Percentiles rank a stretch among this genome's conserved stretches.
These are phyloP conservation scores for Pythium phragmitis DNA, from an alignment of 352 stramenopile species.

Conservation along the genomic window DNA sequence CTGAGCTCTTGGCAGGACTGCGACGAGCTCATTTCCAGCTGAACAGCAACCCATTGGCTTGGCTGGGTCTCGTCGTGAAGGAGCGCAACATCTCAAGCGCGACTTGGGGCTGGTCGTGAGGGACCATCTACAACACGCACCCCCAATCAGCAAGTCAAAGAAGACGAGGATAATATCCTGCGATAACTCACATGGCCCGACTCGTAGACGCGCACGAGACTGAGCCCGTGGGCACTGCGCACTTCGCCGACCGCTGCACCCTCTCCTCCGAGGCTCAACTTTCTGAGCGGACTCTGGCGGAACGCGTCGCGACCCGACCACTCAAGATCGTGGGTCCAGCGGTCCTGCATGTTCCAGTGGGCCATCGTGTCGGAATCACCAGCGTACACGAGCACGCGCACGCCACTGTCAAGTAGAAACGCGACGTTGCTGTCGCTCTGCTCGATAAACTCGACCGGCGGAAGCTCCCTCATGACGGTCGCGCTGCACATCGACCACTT, in stretches of 20 bases:
- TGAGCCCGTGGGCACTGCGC: constrained; percentile 48
- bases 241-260: constrained; percentile 35
- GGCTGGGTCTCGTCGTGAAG: constrained; percentile 37
- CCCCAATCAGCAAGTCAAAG: no score
- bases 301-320: constrained; percentile 49
- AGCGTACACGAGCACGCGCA: constrained; percentile 74
- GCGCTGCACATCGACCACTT: constrained; percentile 55
- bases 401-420: constrained; percentile 40
- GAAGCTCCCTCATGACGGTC: constrained; percentile 21
- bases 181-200: constrained; percentile 61
- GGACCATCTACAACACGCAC: constrained; percentile 54
- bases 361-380: constrained; percentile 69
- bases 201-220: constrained; percentile 62
- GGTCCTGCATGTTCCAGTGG: constrained; percentile 68
- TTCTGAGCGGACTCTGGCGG: constrained; percentile 8
- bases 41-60: constrained; percentile 31
- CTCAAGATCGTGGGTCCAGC: constrained; percentile 51
- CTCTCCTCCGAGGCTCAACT: constrained; percentile 25
- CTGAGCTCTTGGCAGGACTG: background rate
- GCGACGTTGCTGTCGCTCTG: constrained; percentile 62
- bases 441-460: constrained; percentile 41
- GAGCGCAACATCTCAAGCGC: constrained; percentile 45
- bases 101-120: constrained; percentile 59
- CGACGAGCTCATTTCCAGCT: constrained; percentile 4
- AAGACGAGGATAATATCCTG: no score